These are phyloP conservation scores for Melanopsichium pennsylvanicum DNA, from an alignment of 1,284 basidiomycete genomes.

Conservation along the genomic window DNA sequence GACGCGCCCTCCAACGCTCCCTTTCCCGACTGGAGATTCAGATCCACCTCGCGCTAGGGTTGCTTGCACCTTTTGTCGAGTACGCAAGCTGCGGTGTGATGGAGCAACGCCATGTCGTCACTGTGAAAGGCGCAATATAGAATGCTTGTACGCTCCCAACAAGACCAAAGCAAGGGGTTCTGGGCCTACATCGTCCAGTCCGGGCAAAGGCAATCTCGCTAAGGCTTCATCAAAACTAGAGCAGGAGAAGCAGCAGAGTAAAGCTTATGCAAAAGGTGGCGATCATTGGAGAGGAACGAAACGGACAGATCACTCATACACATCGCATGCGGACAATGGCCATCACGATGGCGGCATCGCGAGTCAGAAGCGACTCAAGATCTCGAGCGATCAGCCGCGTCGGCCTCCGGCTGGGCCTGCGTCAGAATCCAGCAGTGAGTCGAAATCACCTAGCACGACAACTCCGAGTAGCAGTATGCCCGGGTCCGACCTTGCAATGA, in stretches of 20 bases:
- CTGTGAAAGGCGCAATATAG: conserved; percentile 39
- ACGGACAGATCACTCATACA: not conserved
- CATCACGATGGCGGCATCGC: not conserved
- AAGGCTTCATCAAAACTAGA: not conserved
- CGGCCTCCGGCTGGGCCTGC: not conserved
- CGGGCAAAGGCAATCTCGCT: not conserved
- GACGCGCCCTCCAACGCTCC: not conserved
- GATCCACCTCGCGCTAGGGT: conserved; percentile 44
- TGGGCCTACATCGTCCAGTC: not conserved
- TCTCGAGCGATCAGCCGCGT: not conserved
- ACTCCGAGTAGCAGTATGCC: conserved; percentile 36
- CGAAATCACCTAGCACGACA: not conserved
- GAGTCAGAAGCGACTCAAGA: conserved; percentile 4
- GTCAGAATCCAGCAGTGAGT: not conserved
- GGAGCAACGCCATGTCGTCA: conserved; percentile 42
- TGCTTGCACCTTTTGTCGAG: conserved; percentile 43
- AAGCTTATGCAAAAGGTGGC: not conserved
- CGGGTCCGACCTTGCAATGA: conserved; percentile 46
- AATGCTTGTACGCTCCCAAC: conserved; percentile 31
- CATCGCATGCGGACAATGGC: not conserved
- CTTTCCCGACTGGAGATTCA: conserved; percentile 2
- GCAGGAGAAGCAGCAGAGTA: not conserved
- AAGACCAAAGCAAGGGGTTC: conserved; percentile 24
- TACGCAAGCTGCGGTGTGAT: conserved; percentile 44
- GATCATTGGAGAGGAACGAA: conserved; percentile 12